Conservation (phyloP, 2,329 filamentous ascomycete species). For the Colletotrichum viniferum region DNA sequence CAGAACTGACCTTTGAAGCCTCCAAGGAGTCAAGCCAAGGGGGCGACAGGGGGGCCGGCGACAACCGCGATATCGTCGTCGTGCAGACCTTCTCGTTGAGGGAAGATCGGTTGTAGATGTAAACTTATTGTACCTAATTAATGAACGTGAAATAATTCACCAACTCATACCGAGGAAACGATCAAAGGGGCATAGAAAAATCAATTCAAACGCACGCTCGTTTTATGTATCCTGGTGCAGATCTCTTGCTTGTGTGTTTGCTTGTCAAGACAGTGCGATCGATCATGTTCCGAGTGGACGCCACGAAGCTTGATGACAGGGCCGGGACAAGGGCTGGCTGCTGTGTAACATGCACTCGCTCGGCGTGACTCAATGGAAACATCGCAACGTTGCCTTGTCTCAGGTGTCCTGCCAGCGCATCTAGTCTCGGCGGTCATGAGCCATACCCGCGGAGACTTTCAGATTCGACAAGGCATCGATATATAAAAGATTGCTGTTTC, state of each 20-base stretch:
- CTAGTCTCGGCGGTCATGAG: not conserved
- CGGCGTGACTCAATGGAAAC: not conserved
- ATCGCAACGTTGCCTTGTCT: not conserved
- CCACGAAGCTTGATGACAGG: not conserved
- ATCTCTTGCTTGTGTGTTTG: not conserved
- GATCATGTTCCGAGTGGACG: not conserved
- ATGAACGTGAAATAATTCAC: not conserved
- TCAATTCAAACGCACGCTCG: not conserved
- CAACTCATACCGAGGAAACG: not conserved
- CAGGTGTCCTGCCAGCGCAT: not conserved
- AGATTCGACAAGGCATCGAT: accelerated
- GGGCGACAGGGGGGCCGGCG: not conserved
- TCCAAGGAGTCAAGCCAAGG: conserved; percentile 3
- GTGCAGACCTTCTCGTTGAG: conserved; percentile 11
- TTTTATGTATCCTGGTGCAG: not conserved
- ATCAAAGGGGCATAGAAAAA: not conserved
- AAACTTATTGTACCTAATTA: not conserved
- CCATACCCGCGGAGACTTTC: not conserved
- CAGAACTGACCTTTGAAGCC: conserved; percentile 17
- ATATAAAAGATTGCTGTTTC: not conserved
- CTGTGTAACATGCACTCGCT: not conserved
- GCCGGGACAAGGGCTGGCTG: not conserved
- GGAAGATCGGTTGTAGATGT: not conserved
- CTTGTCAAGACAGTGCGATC: not conserved
- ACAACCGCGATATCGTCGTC: conserved; percentile 6